Base-by-base conservation (phyloP, 352 stramenopile genomes). In the Globisporangium irregulare region DNA sequence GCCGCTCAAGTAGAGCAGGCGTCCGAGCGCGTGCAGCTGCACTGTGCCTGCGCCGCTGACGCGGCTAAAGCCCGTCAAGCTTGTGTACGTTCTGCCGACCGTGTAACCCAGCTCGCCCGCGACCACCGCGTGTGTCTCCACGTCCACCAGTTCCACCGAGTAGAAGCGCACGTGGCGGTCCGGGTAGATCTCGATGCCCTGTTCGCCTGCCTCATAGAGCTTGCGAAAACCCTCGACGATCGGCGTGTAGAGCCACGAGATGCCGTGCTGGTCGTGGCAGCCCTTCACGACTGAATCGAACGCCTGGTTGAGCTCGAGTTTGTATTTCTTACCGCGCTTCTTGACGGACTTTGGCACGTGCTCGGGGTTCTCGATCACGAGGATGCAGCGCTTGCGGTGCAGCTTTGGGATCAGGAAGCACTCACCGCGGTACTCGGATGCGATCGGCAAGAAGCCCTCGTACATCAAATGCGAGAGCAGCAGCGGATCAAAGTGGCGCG, bases 361-460 rank as follows among this genome's bases (percentile, higher is more conserved):
- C 46, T 88, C 70, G 18, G 78, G 78, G 0, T 68, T 54, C 6
- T 86, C 71, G 4, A 95, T 66, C 54, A 90, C 69, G 59, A 98
- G 72, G 10, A 98, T 83, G 72, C 90, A 98, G 50, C 95, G 89
- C 73, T 97, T 77, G 50, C 88, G 77, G 69, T 98, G 91, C 54
- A 98, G 79, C 71, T 98, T 98, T 12, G 92, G 91, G 60, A 97
- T 68, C 51, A 97, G 70, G 64, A 94, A 90, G 55, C 76, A 85
- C 51, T 82, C 72, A 32, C 69, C 77, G 32, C 79, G 76, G 73
- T 85, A 90, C 53, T 94, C 80, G 41, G 90, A 96, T 4, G 94
- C 94, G 68, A 98, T 98, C 34, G 94, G 94, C 63, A 98, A 76
- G 66, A 98, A 98, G n/a, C 94, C 94, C 71, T 98, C 91, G 64